Evolutionary conservation across 1,284 basidiomycete genomes (phyloP).

Genomic region (Fomitopsis schrenkii): DNA sequence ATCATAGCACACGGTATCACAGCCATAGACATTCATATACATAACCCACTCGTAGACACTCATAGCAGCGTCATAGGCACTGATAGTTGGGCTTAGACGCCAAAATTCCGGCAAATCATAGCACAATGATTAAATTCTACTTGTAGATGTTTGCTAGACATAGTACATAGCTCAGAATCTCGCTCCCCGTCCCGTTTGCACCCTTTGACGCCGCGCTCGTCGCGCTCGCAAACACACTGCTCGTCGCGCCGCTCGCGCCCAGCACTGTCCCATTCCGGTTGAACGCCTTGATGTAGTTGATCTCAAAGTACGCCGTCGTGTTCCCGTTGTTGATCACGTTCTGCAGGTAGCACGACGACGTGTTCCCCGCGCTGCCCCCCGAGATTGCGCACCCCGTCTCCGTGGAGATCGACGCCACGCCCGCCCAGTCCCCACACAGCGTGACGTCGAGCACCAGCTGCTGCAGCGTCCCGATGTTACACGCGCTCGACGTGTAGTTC

Average conservation of each 20-base stretch:
- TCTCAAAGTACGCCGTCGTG: slow-evolving; percentile 46
- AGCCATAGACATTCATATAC: too few relatives aligned
- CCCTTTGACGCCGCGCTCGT: neutral
- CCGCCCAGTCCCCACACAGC: slow-evolving; percentile 57
- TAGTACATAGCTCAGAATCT: too few relatives aligned
- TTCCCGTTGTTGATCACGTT: slow-evolving; percentile 48
- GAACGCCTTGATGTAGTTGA: slow-evolving; percentile 45
- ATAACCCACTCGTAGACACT: too few relatives aligned
- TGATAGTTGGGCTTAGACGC: too few relatives aligned
- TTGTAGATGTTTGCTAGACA: too few relatives aligned
- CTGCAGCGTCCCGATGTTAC: slow-evolving; percentile 44
- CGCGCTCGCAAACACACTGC: slow-evolving; percentile 12
- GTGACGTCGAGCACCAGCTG: slow-evolving; percentile 52
- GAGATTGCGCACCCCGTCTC: slow-evolving; percentile 33
- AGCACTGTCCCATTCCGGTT: slow-evolving; percentile 21
- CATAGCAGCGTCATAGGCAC: too few relatives aligned
- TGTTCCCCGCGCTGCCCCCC: slow-evolving; percentile 22
- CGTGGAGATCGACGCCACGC: slow-evolving; percentile 34
- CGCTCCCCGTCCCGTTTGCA: slow-evolving; percentile 4
- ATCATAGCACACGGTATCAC: too few relatives aligned
- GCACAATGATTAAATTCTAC: too few relatives aligned
- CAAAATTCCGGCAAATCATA: too few relatives aligned
- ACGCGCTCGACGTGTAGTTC: slow-evolving; percentile 43
- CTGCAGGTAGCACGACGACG: slow-evolving; percentile 35
- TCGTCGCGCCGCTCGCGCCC: slow-evolving; percentile 7